Percentiles rank a stretch among this genome's conserved stretches.
phyloP scores from a whole-genome alignment of 2,329 filamentous ascomycete species.

The Exophiala aquamarina region DNA sequence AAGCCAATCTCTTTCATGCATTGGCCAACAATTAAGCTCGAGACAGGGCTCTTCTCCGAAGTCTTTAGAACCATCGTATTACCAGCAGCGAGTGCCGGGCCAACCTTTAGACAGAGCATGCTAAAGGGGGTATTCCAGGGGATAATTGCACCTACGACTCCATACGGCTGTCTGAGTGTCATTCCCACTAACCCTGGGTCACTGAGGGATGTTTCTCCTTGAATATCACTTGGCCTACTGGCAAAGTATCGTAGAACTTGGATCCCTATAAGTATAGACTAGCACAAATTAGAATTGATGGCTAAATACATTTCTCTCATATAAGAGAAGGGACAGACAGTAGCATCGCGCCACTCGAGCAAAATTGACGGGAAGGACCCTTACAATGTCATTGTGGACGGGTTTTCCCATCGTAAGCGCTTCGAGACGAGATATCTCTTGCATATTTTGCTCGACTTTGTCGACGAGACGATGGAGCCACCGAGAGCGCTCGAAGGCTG shows the following conservation, averaged over 20 bases:
- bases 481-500: conserved; percentile 25
- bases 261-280: conserved; percentile 62
- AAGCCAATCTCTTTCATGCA: conserved; percentile 37
- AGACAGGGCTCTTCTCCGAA: conserved; percentile 62
- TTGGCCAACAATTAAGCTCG: conserved; percentile 43
- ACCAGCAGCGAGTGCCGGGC: conserved; percentile 60
- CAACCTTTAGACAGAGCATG: conserved; percentile 79
- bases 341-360: not conserved
- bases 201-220: conserved; percentile 77
- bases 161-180: conserved; percentile 71
- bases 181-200: conserved; percentile 74
- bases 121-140: conserved; percentile 80
- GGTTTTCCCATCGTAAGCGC: conserved; percentile 33
- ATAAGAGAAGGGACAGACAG: conserved; percentile 36
- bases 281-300: too few species aligned
- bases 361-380: not conserved
- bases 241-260: conserved; percentile 76
- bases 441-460: conserved; percentile 28
- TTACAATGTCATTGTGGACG: not conserved
- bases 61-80: conserved; percentile 61
- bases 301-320: too few species aligned
- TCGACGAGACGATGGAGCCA: conserved; percentile 30
- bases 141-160: conserved; percentile 78
- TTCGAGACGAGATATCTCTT: conserved; percentile 31
- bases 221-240: conserved; percentile 83